These are phyloP conservation scores for Hypericum perforatum DNA, from an alignment of 345 rosid species.

Conservation along the genomic window DNA sequence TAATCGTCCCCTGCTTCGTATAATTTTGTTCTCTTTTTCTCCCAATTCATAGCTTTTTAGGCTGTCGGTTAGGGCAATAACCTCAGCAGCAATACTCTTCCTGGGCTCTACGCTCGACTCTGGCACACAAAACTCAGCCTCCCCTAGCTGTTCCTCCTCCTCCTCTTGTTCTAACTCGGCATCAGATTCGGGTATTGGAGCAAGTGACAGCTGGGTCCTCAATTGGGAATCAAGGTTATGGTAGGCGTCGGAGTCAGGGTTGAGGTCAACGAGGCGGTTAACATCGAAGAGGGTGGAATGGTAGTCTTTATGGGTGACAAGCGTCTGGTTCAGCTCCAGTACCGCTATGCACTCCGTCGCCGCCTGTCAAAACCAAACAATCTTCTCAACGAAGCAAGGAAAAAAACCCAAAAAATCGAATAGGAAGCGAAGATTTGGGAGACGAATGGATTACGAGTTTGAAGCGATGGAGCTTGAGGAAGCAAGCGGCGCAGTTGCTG, in stretches of 20 bases:
- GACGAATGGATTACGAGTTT: slow-evolving; percentile 30
- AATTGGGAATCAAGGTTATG: slow-evolving; percentile 70
- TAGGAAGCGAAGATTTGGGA: too few relatives aligned
- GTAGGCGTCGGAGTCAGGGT: slow-evolving; percentile 79
- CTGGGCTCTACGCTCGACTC: too few relatives aligned
- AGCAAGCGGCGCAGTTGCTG: slow-evolving; percentile 95
- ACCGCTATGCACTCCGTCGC: slow-evolving; percentile 88
- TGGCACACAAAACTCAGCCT: too few relatives aligned
- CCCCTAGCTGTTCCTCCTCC: slow-evolving; percentile 23
- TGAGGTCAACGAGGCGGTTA: slow-evolving; percentile 66
- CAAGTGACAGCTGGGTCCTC: slow-evolving; percentile 84
- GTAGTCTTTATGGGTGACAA: slow-evolving; percentile 79
- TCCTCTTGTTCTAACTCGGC: slow-evolving; percentile 75
- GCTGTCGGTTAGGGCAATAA: slow-evolving; percentile 4
- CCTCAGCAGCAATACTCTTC: slow-evolving; percentile 21
- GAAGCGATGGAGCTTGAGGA: slow-evolving; percentile 69
- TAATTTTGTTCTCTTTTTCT: background rate
- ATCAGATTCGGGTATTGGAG: slow-evolving; percentile 91
- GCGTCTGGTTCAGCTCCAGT: slow-evolving; percentile 81
- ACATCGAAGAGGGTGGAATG: slow-evolving; percentile 84
- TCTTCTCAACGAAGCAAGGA: background rate
- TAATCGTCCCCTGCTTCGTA: slow-evolving; percentile 8
- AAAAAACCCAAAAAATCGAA: background rate
- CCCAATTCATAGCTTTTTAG: background rate
- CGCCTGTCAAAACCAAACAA: slow-evolving; percentile 33